phyloP scores from a whole-genome alignment of 805 yeast genomes.

The Candida maesae region DNA sequence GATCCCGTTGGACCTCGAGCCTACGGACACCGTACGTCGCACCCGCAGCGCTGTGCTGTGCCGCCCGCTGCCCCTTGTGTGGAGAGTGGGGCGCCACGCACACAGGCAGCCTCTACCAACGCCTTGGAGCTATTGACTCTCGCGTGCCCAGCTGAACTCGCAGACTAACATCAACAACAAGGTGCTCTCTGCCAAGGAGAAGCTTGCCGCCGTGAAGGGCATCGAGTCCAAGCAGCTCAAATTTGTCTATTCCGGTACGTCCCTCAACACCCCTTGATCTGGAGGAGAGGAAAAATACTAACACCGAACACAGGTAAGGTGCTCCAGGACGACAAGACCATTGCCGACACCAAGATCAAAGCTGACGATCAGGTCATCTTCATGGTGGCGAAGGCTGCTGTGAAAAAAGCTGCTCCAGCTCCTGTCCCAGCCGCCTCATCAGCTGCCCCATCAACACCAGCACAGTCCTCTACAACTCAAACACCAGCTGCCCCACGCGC shows the following conservation, averaged over 20 bases:
- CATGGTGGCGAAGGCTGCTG: slow-evolving; percentile 49
- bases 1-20: slow-evolving; percentile 74
- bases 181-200: slow-evolving; percentile 66
- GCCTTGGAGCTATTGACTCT: too few species aligned
- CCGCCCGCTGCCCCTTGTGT: neutral
- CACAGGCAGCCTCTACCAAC: too few species aligned
- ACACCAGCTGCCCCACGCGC: slow-evolving; percentile 26
- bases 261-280: neutral
- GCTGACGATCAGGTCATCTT: slow-evolving; percentile 86
- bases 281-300: slow-evolving; percentile 3
- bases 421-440: slow-evolving; percentile 24
- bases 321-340: slow-evolving; percentile 74
- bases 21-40: slow-evolving; percentile 55
- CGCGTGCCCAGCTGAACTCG: too few species aligned
- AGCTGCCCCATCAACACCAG: slow-evolving; percentile 20
- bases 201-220: slow-evolving; percentile 62
- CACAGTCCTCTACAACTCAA: slow-evolving; percentile 14
- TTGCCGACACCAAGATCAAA: slow-evolving; percentile 70
- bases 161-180: slow-evolving; percentile 17
- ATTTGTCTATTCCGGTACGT: slow-evolving; percentile 78
- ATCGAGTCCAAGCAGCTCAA: slow-evolving; percentile 75
- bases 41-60: neutral
- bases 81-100: too few species aligned
- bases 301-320: slow-evolving; percentile 54
- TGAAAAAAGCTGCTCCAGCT: slow-evolving; percentile 12